A percentile compares a stretch with the other conserved stretches of the same genome.
These are phyloP conservation scores for Carex littledalei DNA, from an alignment of 176 grass and related monocot genomes.

Conservation along the genomic window DNA sequence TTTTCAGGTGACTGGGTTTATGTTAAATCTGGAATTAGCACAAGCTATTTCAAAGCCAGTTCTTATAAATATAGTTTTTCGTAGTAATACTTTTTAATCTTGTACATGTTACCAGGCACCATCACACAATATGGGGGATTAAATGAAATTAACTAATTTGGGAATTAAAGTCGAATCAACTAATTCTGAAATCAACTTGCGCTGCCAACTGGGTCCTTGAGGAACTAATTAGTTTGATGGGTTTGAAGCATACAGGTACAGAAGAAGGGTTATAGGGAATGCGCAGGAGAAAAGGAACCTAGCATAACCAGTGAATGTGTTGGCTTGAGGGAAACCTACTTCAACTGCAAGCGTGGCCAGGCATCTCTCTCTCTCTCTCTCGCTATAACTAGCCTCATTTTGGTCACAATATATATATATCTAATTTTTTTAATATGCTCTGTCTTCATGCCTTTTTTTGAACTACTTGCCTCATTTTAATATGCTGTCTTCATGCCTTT, in stretches of 20 bases:
- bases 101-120: not conserved
- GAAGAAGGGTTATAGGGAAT: constrained; percentile 85
- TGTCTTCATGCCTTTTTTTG: not conserved
- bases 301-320: constrained; percentile 83
- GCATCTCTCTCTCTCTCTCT: constrained; percentile 29
- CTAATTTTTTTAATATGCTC: not conserved
- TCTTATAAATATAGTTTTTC: not conserved
- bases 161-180: not conserved
- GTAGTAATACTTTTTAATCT: not conserved
- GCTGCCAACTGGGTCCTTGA: not conserved
- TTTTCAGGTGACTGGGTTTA: not conserved
- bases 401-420: not conserved
- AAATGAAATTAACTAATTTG: not conserved
- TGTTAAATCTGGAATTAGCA: not conserved
- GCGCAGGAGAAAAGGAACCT: constrained; percentile 86
- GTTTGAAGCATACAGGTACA: constrained; percentile 49
- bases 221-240: not conserved
- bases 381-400: not conserved
- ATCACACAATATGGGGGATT: not conserved
- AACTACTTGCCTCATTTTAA: not conserved
- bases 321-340: constrained; percentile 92
- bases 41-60: not conserved
- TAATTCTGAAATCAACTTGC: not conserved
- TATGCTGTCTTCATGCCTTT: not conserved
- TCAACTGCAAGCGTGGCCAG: constrained; percentile 98